Percentiles rank a stretch among this genome's conserved stretches.
Conservation (phyloP, 345 rosid species). For the Brassica napus region Da-Ae NC_063452.1:12189001-12189500, state of each 20-base stretch:
- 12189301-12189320: slow-evolving; percentile 24
- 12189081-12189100: too few relatives aligned
- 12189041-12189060: too few relatives aligned
- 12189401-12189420: background rate
- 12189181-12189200: too few relatives aligned
- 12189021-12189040: too few relatives aligned
- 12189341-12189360: slow-evolving; percentile 1
- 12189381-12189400: slow-evolving; percentile 5
- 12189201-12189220: too few relatives aligned
- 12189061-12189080: too few relatives aligned
- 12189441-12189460: slow-evolving; percentile 16
- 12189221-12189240: too few relatives aligned
- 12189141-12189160: too few relatives aligned
- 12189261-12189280: background rate
- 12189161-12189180: too few relatives aligned
- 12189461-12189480: slow-evolving; percentile 3
- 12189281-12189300: slow-evolving; percentile 2
- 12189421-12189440: background rate
- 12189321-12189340: background rate
- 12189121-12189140: too few relatives aligned
- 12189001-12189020: too few relatives aligned
- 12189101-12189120: too few relatives aligned
- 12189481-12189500: slow-evolving; percentile 32
- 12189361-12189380: slow-evolving; percentile 6
- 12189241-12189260: background rate